Percentiles rank a stretch among this genome's conserved stretches.
Conservation (phyloP, 441 rosid genomes). For the Mallotus japonicus region DNA sequence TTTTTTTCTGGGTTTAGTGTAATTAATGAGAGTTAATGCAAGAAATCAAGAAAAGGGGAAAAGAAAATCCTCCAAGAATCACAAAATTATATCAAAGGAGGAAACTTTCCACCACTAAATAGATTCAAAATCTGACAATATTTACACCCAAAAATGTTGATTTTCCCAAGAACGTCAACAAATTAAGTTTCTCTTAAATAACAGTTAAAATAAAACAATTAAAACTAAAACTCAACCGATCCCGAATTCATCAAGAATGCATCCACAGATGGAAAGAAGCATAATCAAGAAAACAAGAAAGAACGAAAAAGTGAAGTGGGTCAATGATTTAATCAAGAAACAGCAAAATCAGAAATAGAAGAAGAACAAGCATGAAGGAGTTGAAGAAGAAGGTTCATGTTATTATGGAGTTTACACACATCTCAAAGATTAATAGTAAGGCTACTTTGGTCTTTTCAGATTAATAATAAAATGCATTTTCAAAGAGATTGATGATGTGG, state of each 20-base stretch:
- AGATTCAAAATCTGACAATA: conserved; percentile 22
- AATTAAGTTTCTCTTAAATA: background rate
- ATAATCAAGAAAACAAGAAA: conserved; percentile 21
- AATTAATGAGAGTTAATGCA: background rate
- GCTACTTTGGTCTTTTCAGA: no score
- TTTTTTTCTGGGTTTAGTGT: conserved; percentile 12
- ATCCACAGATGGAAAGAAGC: conserved; percentile 36
- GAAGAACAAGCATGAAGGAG: conserved; percentile 46
- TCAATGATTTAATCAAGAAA: conserved; percentile 36
- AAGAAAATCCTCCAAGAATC: conserved; percentile 50
- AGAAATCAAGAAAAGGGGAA: background rate
- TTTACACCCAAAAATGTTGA: conserved; percentile 39
- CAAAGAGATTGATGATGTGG: no score
- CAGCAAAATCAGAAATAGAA: conserved; percentile 65
- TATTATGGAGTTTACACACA: no score
- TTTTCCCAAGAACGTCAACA: conserved; percentile 5
- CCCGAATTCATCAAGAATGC: conserved; percentile 43
- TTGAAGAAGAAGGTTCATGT: background rate
- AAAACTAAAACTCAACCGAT: conserved; percentile 26
- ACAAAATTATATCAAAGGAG: conserved; percentile 44
- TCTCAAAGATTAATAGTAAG: no score
- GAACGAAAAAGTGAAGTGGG: background rate
- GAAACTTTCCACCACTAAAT: conserved; percentile 6
- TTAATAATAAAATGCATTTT: no score
- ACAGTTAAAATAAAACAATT: background rate